Base-by-base conservation (phyloP, 371 early-diverging fungal genomes). In the Mortierella sp. region DNA sequence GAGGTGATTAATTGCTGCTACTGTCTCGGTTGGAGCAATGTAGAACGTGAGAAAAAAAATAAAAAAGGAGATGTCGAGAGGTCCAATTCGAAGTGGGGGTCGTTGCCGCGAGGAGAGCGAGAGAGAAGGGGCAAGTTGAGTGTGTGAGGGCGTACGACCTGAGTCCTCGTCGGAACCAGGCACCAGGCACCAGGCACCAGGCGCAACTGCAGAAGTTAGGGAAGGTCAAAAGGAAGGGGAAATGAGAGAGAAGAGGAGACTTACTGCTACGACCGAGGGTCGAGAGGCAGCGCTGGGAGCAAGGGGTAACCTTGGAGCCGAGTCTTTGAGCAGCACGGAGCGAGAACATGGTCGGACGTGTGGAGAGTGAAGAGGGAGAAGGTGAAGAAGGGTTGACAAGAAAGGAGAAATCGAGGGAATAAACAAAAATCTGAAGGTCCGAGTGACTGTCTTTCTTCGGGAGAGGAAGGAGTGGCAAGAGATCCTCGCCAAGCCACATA, bases 261-360 rank as follows among this genome's bases (percentile, higher is more conserved):
- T 84, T 80, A 84, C 85, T 78, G 81, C 78, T 78, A 73, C 81
- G 85, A 78, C 81, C 78, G 51, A 85, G 59, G 81, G 85, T 81
- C 81, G 85, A 85, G 81, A 85, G 78, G 81, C 78, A 77, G 81
- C 85, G 85, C 85, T 85, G 85, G 75, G 78, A 57, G 76, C 73
- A 78, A 69, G 84, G 84, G 53, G 76, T 69, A 61, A 69, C 83
- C 83, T 83, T 83, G 75, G 83, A 70, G 74, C 74, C 55, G 74
- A 85, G 78, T 76, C 85, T 78, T 43, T 80, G 78, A 37, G 81
- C 85, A 72, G 85, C 73, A 76, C 85, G 85, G 67, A 81, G 75
- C 59, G 81, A 75, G 79, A 85, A 85, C 85, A 85, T 85, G 76
- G 71, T 67, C 44, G 57, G 46, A 28, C 34, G 73, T 57, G 51